These are phyloP conservation scores for Cochlearia excelsa DNA, from an alignment of 345 rosid species.

Conservation along the genomic window DNA sequence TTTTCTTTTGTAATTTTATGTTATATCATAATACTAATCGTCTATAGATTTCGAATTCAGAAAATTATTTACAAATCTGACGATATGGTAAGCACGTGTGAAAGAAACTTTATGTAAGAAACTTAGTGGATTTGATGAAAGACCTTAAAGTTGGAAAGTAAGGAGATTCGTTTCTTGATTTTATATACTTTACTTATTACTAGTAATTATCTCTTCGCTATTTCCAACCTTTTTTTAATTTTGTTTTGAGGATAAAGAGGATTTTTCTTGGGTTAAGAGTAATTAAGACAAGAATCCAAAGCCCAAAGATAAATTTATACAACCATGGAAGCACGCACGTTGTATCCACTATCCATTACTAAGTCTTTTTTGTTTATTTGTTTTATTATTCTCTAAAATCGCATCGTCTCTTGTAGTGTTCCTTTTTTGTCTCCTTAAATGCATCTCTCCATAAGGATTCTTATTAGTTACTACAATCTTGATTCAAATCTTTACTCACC, in stretches of 20 bases:
- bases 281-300: conserved; percentile 26
- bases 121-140: conserved; percentile 29
- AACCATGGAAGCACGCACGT: conserved; percentile 32
- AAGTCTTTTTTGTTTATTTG: conserved; percentile 7
- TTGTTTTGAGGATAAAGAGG: conserved; percentile 1
- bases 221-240: neutral
- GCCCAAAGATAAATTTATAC: conserved; percentile 9
- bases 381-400: conserved; percentile 15
- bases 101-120: conserved; percentile 30
- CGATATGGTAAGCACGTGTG: conserved; percentile 29
- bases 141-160: conserved; percentile 21
- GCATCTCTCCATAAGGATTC: neutral
- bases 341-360: conserved; percentile 24
- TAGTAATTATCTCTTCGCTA: conserved; percentile 6
- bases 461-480: neutral
- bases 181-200: neutral
- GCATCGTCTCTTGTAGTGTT: conserved; percentile 37
- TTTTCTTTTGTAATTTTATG: neutral
- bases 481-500: neutral
- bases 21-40: neutral
- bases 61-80: neutral
- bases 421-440: conserved; percentile 33
- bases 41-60: conserved; percentile 5
- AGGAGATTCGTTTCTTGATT: conserved; percentile 37
- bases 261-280: conserved; percentile 30